phyloP scores from a whole-genome alignment of 257 asterid species.

The Capsicum chinense region DNA sequence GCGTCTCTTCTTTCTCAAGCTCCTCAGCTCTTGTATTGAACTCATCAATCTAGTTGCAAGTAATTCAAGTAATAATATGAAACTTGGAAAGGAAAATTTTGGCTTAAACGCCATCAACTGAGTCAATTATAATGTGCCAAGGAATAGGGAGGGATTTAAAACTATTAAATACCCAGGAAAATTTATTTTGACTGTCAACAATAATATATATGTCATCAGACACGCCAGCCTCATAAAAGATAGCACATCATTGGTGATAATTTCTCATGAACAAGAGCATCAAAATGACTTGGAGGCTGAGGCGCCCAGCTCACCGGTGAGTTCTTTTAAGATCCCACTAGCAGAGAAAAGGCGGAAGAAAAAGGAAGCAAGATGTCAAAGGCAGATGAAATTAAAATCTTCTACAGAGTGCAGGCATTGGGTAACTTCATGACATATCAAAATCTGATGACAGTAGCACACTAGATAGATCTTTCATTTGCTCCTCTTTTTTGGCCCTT shows the following conservation, averaged over 20 bases:
- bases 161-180: background rate
- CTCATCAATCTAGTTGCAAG: constrained; percentile 69
- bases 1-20: constrained; percentile 48
- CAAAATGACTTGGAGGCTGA: constrained; percentile 5
- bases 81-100: background rate
- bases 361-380: background rate
- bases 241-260: constrained; percentile 13
- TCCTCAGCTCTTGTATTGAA: constrained; percentile 68
- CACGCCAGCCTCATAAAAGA: background rate
- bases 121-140: background rate
- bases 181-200: background rate
- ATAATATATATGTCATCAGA: background rate
- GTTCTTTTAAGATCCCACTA: background rate
- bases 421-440: constrained; percentile 17
- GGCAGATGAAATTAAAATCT: background rate
- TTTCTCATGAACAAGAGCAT: background rate
- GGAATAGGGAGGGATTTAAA: background rate
- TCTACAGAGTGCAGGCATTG: background rate
- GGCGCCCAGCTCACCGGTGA: background rate
- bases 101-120: background rate
- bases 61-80: constrained; percentile 9
- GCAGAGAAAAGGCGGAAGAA: background rate
- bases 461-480: background rate
- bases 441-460: background rate
- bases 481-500: background rate